Conservation (phyloP, 352 stramenopile species). For the Globisporangium echinulatum region DNA sequence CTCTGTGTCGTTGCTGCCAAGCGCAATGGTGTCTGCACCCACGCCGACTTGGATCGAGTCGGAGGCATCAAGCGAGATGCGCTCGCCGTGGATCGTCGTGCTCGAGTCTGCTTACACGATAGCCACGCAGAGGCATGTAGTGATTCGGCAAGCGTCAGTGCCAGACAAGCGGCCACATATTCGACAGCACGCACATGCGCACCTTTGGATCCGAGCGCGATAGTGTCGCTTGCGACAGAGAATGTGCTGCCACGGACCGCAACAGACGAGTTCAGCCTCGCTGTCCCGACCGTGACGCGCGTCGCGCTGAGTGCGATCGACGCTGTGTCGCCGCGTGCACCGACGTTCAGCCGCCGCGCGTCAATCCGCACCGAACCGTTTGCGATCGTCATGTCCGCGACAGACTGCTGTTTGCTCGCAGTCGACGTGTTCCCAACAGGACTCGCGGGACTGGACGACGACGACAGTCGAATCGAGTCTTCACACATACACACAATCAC, state of each 20-base stretch:
- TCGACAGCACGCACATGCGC: neutral
- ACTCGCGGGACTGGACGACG: neutral
- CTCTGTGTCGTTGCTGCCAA: constrained; percentile 11
- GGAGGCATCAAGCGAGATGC: constrained; percentile 3
- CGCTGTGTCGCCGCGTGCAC: constrained; percentile 3
- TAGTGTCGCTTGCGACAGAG: constrained; percentile 2
- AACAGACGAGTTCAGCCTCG: constrained; percentile 5
- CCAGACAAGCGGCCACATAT: neutral
- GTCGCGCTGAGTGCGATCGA: constrained; percentile 4
- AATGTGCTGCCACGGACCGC: constrained; percentile 4
- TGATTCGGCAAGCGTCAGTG: neutral
- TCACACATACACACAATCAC: neutral
- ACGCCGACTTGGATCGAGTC: constrained; percentile 6
- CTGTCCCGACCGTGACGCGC: constrained; percentile 2
- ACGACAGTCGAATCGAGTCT: neutral
- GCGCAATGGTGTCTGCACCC: constrained; percentile 5
- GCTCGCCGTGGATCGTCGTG: constrained; percentile 3
- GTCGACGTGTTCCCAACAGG: no score
- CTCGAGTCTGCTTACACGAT: constrained; percentile 2
- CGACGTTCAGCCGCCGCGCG: constrained; percentile 3
- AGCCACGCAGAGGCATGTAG: no score
- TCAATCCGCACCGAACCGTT: constrained; percentile 5
- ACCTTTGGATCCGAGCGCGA: constrained; percentile 12
- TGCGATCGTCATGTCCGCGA: constrained; percentile 7
- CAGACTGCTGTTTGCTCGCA: neutral